A percentile compares a stretch with the other conserved stretches of the same genome.
Conservation (phyloP, 169 alveolate species). For the Plasmodium coatneyi region DNA sequence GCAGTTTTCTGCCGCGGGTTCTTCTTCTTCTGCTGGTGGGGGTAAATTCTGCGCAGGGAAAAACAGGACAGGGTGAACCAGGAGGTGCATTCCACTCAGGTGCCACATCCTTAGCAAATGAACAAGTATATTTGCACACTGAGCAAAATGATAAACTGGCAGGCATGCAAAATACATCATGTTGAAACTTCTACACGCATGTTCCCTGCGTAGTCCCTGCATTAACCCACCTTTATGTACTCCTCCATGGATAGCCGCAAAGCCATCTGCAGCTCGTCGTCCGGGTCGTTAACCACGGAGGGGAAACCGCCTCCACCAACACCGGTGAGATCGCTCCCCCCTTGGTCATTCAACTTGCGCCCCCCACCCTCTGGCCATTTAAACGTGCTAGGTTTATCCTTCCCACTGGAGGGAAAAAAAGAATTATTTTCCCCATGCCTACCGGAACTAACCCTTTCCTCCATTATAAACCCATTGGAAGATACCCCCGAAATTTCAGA, state of each 20-base stretch:
- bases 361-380: constrained; percentile 75
- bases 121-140: neutral
- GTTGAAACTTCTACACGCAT: neutral
- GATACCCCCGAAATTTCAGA: constrained; percentile 28
- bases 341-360: constrained; percentile 44
- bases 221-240: constrained; percentile 31
- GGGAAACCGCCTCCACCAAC: neutral
- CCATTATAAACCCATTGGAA: constrained; percentile 40
- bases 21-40: constrained; percentile 54
- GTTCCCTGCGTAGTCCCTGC: neutral
- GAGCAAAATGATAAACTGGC: neutral
- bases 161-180: neutral
- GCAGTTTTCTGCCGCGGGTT: constrained; percentile 7
- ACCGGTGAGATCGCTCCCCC: neutral
- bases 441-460: constrained; percentile 18
- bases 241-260: constrained; percentile 61
- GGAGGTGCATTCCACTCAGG: neutral
- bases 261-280: constrained; percentile 64
- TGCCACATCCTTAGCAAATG: neutral
- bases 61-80: neutral
- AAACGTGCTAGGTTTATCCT: constrained; percentile 28
- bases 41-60: constrained; percentile 29
- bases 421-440: neutral
- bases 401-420: neutral
- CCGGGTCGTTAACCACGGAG: neutral